Evolutionary conservation across 2,329 filamentous ascomycete genomes (phyloP), one percentile per base, ranked within the genome.

Genomic region (Gnomoniopsis smithogilvyi): DNA sequence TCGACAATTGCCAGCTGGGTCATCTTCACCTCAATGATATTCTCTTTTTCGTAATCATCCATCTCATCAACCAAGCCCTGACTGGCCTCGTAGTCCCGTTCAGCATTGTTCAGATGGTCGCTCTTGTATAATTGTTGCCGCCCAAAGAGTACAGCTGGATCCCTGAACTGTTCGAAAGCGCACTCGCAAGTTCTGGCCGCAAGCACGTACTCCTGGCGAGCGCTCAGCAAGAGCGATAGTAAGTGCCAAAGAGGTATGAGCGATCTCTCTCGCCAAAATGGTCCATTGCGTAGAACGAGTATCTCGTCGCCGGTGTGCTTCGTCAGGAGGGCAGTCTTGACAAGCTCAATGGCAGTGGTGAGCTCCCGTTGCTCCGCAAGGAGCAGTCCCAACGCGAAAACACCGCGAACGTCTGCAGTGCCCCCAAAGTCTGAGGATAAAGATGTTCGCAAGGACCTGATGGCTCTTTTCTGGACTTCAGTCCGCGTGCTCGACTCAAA

Each of bases 21-120:
- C 85, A 98, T 96, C 72, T 96, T 96, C 62, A 97, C 87, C 72
- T 98, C 91, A n/a, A 99, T 75, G 46, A 99, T 88, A 51, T 85
- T 84, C 71, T 93, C 91, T 69, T 92, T 96, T 69, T 98, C 93
- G 26, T 86, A 85, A 59, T 87, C 85, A 24, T 92, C 89, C 86
- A 97, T 91, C 48, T 90, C 86, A 64, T 94, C 89, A 1, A 96
- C 81, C 50, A 91, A 69, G 3, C 87, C 85, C 63, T 67, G 71
- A 3, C 55, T 60, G 49, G 68, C 70, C 14, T 68, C 67, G 19
- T 67, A 58, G 21, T 64, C 51, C 51, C 71, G 74, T 57, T 78
- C 80, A 1, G 74, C 77, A 46, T 84, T 80, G 45, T 89, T 89
- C 45, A 90, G 75, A 67, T 90, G 87, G 62, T 90, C 86, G 67